Evolutionary conservation across 1,284 basidiomycete species (phyloP), one percentile per base, ranked within the genome.

Genomic region (Cryptococcus floricola): DNA sequence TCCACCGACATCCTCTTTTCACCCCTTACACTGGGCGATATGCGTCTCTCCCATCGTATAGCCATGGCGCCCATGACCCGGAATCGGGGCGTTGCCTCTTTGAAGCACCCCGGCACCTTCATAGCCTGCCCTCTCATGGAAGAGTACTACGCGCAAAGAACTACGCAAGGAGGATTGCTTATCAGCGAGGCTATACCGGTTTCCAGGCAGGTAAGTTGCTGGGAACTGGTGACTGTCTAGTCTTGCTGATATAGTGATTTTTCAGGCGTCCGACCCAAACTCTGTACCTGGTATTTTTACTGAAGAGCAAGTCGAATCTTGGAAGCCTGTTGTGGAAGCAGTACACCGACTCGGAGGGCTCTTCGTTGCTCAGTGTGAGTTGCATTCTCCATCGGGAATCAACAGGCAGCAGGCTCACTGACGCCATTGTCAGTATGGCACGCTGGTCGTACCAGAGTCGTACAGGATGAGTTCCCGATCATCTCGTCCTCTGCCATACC

Each of bases 261-360:
- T 2, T 27, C 19, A 46, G 27, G 45, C 45, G 8, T 14, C 45
- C 12, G 45, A 46, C 23, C 14, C 45, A 27, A 16, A 23, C 25
- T 14, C 2, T 10, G 60, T 63, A 5, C 61, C 61, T 19, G 61
- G 61, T 25, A 43, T 50, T 5, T 72, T 64, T 54, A 70, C 63
- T 2, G 38, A 56, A 18, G 68, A 72, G 50, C 70, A 72, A 43
- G 41, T 55, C 19, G 49, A 43, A 3, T 62, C 46, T 4, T 72
- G 70, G 70, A 65, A 53, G 31, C 46, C 54, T 12, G 61, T 72
- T 38, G 60, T 67, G 2, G 53, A 58, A 2, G 57, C 52, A 1
- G 68, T 71, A 8, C 66, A 73, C 48, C 53, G 53, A 9, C 59
- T 63, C 27, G 63, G 63, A 8, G 63, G 56, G 5, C 37, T 64